Evolutionary conservation across 352 stramenopile species (phyloP).

Genomic region (Pythium aristosporum): DNA sequence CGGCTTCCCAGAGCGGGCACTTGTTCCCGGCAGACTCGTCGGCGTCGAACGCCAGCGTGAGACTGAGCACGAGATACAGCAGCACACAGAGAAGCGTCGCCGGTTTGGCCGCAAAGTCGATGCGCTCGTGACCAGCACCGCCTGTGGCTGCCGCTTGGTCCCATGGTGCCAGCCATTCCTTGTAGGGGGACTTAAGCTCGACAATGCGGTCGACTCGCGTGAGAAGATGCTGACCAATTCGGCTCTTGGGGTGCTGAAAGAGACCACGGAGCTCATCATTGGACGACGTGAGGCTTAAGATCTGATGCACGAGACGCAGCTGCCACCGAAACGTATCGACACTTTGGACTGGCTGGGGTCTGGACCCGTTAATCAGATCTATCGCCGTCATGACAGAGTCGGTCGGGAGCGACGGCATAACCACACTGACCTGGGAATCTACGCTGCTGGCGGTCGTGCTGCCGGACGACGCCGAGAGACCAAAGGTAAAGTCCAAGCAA

Average conservation of each 20-base stretch:
- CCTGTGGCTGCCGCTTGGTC: conserved; percentile 3
- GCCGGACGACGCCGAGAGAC: conserved; percentile 20
- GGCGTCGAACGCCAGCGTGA: conserved; percentile 12
- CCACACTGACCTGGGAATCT: conserved; percentile 21
- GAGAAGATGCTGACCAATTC: conserved; percentile 28
- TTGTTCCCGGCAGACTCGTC: neutral
- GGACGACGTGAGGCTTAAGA: conserved; percentile 28
- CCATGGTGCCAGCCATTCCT: conserved; percentile 12
- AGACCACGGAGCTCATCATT: conserved; percentile 30
- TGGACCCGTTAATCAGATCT: conserved; percentile 24
- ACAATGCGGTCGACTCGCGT: conserved; percentile 24
- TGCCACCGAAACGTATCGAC: conserved; percentile 37
- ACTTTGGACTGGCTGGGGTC: neutral
- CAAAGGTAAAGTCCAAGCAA: conserved; percentile 58
- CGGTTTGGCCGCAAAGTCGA: conserved; percentile 41
- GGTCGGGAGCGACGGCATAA: conserved; percentile 12
- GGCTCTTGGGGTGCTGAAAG: conserved; percentile 53
- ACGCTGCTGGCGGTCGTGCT: conserved; percentile 2
- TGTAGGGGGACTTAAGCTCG: neutral
- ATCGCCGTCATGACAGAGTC: conserved; percentile 20
- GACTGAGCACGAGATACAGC: conserved; percentile 46
- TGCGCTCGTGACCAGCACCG: neutral
- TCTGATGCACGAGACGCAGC: conserved; percentile 37
- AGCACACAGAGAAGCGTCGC: conserved; percentile 38
- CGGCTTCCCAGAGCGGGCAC: conserved; percentile 2